Evolutionary conservation across 2,329 filamentous ascomycete species (phyloP).

Genomic region (Ceratocystiopsis sp.): DNA sequence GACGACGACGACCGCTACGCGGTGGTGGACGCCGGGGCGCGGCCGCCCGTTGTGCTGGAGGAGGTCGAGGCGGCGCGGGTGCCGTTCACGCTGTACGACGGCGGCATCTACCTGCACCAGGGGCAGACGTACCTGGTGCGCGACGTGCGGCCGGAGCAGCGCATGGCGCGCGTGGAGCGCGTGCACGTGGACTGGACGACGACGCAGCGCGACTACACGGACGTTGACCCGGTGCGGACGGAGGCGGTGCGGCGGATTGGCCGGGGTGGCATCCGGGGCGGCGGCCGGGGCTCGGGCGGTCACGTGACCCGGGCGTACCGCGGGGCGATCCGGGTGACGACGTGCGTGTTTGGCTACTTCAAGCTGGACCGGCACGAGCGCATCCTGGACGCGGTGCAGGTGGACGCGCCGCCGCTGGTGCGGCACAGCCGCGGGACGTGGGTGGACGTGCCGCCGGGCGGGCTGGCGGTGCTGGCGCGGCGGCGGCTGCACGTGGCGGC

Average conservation of each 20-base stretch:
- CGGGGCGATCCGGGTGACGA: constrained; percentile 69
- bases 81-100: constrained; percentile 91
- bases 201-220: constrained; percentile 79
- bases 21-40: constrained; percentile 73
- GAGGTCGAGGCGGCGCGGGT: constrained; percentile 93
- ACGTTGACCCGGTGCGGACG: constrained; percentile 84
- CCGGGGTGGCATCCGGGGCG: not conserved
- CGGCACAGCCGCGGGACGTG: constrained; percentile 81
- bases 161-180: constrained; percentile 71
- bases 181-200: constrained; percentile 95
- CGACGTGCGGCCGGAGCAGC: constrained; percentile 65
- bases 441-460: constrained; percentile 71
- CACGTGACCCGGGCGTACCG: constrained; percentile 58
- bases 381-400: constrained; percentile 79
- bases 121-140: constrained; percentile 85
- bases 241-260: constrained; percentile 57
- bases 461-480: constrained; percentile 61
- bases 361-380: constrained; percentile 78
- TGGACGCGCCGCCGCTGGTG: constrained; percentile 84
- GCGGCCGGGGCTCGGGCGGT: not conserved
- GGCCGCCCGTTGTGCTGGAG: constrained; percentile 72
- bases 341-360: constrained; percentile 91
- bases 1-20: constrained; percentile 80
- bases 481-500: constrained; percentile 66
- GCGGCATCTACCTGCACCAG: constrained; percentile 92